Base-by-base conservation (phyloP, 2,329 filamentous ascomycete genomes). In the Colletotrichum sp. region DNA sequence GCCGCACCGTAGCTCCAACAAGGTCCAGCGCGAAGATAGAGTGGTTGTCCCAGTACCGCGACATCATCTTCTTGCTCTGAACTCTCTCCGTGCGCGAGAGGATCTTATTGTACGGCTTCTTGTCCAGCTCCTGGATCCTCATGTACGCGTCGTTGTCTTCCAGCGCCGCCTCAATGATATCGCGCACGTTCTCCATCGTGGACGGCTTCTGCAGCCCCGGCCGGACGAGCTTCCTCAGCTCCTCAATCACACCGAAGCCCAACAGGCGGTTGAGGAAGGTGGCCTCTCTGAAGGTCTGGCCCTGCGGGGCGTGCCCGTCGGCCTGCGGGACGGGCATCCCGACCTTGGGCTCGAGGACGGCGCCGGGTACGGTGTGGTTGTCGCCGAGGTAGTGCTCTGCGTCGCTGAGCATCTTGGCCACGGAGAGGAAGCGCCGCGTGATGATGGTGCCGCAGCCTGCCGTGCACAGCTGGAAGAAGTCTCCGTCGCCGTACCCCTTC, bases 31-130 rank as follows among this genome's bases (percentile, higher is more conserved):
- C 90, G 76, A 95, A 94, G 0, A 87, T 86, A 2, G 89, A 90
- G n/a, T 85, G 86, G 80, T 95, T 95, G 27, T 91, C 88, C 92
- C 93, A 94, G 80, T 95, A 95, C 3, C 91, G 87, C 27, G 88
- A 89, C 91, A 95, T 93, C 91, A 94, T 93, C 81, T 91, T 91
- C 16, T 93, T 89, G 6, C 92, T 85, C 27, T 71, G 61, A 10
- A 66, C 68, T 3, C 28, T 22, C 18, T 76, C 65, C 15, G 56
- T 30, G 4, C 69, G 60, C 22, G 55, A 25, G 18, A 76, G 27
- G 1, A 34, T 78, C 8, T 85, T 83, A 28, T 87, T 83, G 8
- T 15, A 2, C 8, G 48, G 55, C n/a, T 10, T 48, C 5, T n/a
- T 5, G 6, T 43, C 36, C 2, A 18, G 28, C 8, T 58, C 34